Evolutionary conservation across 768 basidiomycete genomes (phyloP).

Genomic region (Leccinum variicolor): DNA sequence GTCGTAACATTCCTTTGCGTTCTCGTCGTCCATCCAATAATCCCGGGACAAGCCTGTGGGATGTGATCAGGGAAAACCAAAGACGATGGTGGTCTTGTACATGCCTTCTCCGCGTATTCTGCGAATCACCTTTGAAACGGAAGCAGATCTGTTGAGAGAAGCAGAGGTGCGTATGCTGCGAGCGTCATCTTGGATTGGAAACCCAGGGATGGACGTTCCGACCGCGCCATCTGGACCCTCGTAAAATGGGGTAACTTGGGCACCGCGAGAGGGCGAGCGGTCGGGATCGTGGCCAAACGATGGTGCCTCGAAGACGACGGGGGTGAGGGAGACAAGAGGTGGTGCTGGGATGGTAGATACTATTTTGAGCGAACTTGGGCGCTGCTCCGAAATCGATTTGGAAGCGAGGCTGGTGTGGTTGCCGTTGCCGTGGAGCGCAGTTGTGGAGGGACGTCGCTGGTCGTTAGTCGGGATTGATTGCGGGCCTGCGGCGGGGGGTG

Average conservation of each 20-base stretch:
- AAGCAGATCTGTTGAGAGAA: constrained; percentile 71
- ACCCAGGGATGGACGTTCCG: constrained; percentile 84
- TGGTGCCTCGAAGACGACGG: constrained; percentile 76
- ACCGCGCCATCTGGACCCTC: constrained; percentile 58
- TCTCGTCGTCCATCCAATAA: constrained; percentile 99
- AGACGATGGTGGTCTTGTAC: constrained; percentile 10
- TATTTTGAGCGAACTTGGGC: constrained; percentile 54
- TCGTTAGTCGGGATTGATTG: constrained; percentile 37
- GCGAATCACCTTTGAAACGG: constrained; percentile 89
- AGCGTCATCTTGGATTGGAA: constrained; percentile 89
- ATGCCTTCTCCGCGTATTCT: constrained; percentile 86
- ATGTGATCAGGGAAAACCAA: constrained; percentile 7
- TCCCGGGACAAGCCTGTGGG: constrained; percentile 77
- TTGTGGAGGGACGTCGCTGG: constrained; percentile 57
- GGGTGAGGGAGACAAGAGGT: constrained; percentile 81
- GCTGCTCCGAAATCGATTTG: constrained; percentile 48
- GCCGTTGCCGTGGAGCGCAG: constrained; percentile 37
- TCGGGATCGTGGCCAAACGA: constrained; percentile 67
- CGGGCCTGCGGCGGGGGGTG: constrained; percentile 33
- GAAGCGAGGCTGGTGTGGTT: constrained; percentile 47
- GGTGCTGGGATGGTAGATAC: constrained; percentile 61
- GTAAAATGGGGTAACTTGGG: constrained; percentile 46
- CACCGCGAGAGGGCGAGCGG: constrained; percentile 51
- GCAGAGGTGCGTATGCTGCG: constrained; percentile 76
- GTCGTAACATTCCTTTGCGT: constrained; percentile 93